These are phyloP conservation scores for Adansonia gregorii DNA, from an alignment of 441 rosid genomes.

Conservation along the genomic window DNA sequence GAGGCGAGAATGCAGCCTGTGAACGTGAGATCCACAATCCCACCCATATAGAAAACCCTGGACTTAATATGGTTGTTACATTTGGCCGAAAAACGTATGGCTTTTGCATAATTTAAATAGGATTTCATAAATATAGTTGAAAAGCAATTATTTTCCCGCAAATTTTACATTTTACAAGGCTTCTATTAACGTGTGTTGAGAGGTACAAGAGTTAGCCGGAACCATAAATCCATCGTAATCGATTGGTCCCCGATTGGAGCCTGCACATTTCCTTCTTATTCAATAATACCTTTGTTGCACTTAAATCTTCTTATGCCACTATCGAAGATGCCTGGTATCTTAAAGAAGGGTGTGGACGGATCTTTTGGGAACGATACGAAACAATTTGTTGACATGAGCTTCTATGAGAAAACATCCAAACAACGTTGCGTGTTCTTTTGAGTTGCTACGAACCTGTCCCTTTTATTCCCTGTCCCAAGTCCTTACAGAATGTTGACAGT, in stretches of 20 bases:
- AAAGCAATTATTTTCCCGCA: neutral
- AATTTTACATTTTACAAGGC: neutral
- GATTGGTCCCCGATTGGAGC: constrained; percentile 21
- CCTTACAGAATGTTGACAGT: neutral
- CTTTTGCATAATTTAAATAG: too few relatives aligned
- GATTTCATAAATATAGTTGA: neutral
- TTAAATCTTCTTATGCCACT: neutral
- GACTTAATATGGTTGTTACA: neutral
- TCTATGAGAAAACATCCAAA: neutral
- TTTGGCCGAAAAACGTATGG: neutral
- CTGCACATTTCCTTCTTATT: neutral
- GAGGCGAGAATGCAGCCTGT: neutral
- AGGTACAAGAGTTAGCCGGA: neutral
- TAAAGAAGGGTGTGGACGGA: neutral
- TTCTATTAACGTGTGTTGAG: neutral
- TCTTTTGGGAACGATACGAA: neutral
- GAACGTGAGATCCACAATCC: neutral
- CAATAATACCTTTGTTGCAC: neutral
- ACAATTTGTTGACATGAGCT: neutral
- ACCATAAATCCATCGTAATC: neutral
- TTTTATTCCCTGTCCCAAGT: neutral
- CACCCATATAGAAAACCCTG: neutral
- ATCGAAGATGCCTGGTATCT: neutral
- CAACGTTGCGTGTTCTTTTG: neutral
- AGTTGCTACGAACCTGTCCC: constrained; percentile 1